A percentile compares a stretch with the other conserved stretches of the same genome.
Conservation (phyloP, 495 filamentous ascomycete genomes). For the Penicillium lagena region DNA sequence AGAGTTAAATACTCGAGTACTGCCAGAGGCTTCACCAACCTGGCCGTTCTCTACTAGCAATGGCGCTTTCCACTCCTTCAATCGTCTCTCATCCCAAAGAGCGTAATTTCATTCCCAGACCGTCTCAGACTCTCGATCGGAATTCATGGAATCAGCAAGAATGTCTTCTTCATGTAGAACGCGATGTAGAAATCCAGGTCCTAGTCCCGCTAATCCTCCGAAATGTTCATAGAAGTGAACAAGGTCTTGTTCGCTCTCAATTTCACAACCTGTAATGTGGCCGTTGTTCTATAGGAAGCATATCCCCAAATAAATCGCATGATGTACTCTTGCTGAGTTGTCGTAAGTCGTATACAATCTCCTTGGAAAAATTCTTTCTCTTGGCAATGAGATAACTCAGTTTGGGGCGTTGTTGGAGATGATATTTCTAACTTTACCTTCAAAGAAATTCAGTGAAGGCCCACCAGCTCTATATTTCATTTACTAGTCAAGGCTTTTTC, state of each 20-base stretch:
- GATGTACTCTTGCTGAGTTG: not conserved
- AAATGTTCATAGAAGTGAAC: not conserved
- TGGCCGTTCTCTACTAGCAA: not conserved
- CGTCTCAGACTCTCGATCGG: not conserved
- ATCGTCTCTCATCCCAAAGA: not conserved
- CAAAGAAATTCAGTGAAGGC: no score
- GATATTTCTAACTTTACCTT: no score
- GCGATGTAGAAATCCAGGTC: constrained; percentile 1
- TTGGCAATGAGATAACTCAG: not conserved
- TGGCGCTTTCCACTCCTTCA: constrained; percentile 2
- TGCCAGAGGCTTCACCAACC: not conserved
- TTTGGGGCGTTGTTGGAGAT: no score
- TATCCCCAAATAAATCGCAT: not conserved
- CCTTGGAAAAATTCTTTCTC: not conserved
- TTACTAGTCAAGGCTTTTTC: no score
- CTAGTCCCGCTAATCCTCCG: not conserved
- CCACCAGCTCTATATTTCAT: no score
- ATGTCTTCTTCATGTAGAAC: not conserved
- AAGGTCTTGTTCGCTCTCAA: not conserved
- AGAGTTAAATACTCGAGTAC: not conserved
- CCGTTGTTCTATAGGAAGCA: not conserved
- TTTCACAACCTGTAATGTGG: not conserved
- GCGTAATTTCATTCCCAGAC: constrained; percentile 4
- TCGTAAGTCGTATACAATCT: constrained; percentile 2
- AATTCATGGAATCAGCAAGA: not conserved